Evolutionary conservation across 2,329 filamentous ascomycete species (phyloP), one percentile per base, ranked within the genome.

Genomic region (Fusarium concolor): DNA sequence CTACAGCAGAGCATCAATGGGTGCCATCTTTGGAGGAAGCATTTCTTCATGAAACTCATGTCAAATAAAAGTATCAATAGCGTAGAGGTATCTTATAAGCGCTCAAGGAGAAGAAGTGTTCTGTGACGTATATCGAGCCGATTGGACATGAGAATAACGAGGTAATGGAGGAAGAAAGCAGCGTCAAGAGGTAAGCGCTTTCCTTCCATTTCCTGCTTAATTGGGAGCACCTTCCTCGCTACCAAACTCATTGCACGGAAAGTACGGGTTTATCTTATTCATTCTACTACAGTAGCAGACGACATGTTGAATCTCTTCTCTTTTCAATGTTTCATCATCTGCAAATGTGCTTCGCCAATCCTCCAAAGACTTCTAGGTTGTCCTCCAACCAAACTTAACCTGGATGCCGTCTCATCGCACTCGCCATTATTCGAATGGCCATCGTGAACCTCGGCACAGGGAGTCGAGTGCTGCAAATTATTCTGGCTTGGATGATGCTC

Each of bases 341-440:
- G 14, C 35, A 38, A 44, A 65, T 43, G 28, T 18, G 15, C 22
- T 33, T 41, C 28, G 5, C 18, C n/a, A 11, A 41, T 41, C 8
- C 20, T 14, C 26, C n/a, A 53, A 59, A 50, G 18, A 37, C 24
- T 38, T 12, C 10, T 11, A 46, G 10, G 26, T 12, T 43, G 24
- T 14, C 22, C 35, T 44, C 24, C 10, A 14, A 20, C 22, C 11
- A 12, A 47, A 35, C 18, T 56, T 35, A 31, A 18, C 24, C 63
- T 44, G 15, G 38, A 68, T 68, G 66, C 50, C 20, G 46, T n/a
- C 41, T 22, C 45, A 43, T 33, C 47, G 28, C 15, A 35, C 28
- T 43, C 51, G 12, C 42, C 61, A 26, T 44, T 31, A 20, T 57
- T 42, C 20, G 26, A 41, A 37, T 31, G 35, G 47, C 17, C 52